phyloP scores from a whole-genome alignment of 176 grass and related monocot species.

The Cocos nucifera region DNA sequence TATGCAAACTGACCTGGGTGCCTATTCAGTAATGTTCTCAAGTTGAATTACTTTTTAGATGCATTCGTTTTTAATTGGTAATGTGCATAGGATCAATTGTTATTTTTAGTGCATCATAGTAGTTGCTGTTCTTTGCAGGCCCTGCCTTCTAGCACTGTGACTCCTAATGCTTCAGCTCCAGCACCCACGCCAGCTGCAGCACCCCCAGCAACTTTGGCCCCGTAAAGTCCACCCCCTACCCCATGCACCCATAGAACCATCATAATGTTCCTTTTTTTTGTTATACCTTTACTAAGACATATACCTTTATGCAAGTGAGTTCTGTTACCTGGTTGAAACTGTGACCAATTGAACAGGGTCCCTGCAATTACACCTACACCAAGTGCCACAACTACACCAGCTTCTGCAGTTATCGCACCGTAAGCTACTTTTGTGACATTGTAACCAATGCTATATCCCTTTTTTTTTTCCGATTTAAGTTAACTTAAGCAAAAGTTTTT shows the following conservation, averaged over 20 bases:
- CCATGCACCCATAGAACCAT: too few relatives aligned
- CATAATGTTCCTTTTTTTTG: too few relatives aligned
- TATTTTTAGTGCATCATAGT: not conserved
- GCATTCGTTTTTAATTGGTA: too few relatives aligned
- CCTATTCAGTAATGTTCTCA: too few relatives aligned
- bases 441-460: not conserved
- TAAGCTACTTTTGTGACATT: conserved; percentile 27
- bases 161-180: conserved; percentile 35
- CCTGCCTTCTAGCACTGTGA: conserved; percentile 24
- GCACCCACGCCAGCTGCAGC: conserved; percentile 36
- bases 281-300: too few relatives aligned
- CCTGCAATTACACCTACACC: conserved; percentile 30
- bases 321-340: not conserved
- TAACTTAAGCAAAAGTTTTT: too few relatives aligned
- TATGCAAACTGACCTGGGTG: too few relatives aligned
- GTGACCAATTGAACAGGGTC: conserved; percentile 20
- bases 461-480: too few relatives aligned
- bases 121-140: conserved; percentile 15
- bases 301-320: too few relatives aligned
- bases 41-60: too few relatives aligned
- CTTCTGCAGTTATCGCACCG: conserved; percentile 38
- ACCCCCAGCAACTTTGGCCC: conserved; percentile 34
- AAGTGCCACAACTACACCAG: conserved; percentile 26
- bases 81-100: too few relatives aligned
- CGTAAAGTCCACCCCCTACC: conserved; percentile 34